Base-by-base conservation (phyloP, 768 basidiomycete species). In the Trametes meyenii region DNA sequence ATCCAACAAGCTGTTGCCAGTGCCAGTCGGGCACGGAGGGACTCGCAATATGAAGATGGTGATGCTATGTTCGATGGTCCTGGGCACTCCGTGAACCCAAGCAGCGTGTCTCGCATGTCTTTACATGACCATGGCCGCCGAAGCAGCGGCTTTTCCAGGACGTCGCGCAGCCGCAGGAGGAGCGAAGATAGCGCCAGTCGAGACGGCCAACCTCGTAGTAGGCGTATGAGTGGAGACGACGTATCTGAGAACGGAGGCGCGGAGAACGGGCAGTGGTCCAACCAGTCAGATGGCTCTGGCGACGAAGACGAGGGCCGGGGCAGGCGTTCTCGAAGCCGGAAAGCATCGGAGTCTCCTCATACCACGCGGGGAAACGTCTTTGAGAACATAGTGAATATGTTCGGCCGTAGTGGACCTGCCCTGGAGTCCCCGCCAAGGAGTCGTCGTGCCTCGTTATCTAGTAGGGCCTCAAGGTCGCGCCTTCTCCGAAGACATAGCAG, bases 31-130 rank as follows among this genome's bases (percentile, higher is more conserved):
- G 74, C 83, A n/a, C 80, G 89, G 43, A 82, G 86, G 19, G 84
- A 90, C 68, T 92, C 92, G 5, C 85, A 86, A 52, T 83, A 86
- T 52, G 85, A 82, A 62, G 82, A 84, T 65, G 84, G 79, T 50
- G 84, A 84, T 49, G 74, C 85, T 23, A 85, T 92, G 81, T 94
- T 92, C 71, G 87, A 89, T 66, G 91, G 91, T 0, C 91, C 86
- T 39, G 72, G 75, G 19, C 72, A 89, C 72, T 76, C 76, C 35
- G 85, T 81, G 26, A 85, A 90, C 67, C 92, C 92, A 0, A 92
- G 88, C 69, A 91, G 90, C 67, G 83, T 87, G 16, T 91, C 92
- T 7, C 81, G 87, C 58, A 94, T 94, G 92, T 83, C 88, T 16
- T 79, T 86, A 51, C 73, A 81, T 36, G 86, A 83, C 58, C 72